Evolutionary conservation across 768 basidiomycete species (phyloP).

Genomic region (Xanthoconium purpureum): DNA sequence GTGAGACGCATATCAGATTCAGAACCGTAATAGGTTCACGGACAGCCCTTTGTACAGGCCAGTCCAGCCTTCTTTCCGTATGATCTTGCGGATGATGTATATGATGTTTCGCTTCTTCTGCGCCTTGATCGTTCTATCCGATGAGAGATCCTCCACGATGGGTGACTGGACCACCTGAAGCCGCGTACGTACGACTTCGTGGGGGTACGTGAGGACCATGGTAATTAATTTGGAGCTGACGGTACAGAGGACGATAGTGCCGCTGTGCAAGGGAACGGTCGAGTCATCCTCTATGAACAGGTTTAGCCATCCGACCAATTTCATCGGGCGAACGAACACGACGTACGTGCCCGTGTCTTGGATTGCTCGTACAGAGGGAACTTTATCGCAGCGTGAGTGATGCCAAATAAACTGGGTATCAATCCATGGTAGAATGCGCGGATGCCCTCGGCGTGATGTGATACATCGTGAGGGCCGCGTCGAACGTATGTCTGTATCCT

Average conservation of each 20-base stretch:
- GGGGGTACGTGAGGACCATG: conserved; percentile 93
- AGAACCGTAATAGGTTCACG: conserved; percentile 74
- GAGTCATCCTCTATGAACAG: conserved; percentile 28
- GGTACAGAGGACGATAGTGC: conserved; percentile 82
- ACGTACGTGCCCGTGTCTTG: conserved; percentile 85
- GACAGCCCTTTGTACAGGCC: conserved; percentile 91
- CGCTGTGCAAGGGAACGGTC: conserved; percentile 24
- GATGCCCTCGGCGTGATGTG: conserved; percentile 80
- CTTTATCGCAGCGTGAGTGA: conserved; percentile 93
- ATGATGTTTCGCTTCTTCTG: conserved; percentile 62
- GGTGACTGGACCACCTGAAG: conserved; percentile 81
- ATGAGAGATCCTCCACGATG: conserved; percentile 54
- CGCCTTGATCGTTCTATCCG: conserved; percentile 57
- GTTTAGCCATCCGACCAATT: not conserved
- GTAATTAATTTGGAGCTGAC: conserved; percentile 94
- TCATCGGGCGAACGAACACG: conserved; percentile 3
- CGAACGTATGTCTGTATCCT: conserved; percentile 84
- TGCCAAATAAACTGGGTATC: conserved; percentile 88
- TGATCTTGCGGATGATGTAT: conserved; percentile 68
- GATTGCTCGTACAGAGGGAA: conserved; percentile 95
- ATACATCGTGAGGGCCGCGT: conserved; percentile 88
- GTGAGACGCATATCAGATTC: not conserved
- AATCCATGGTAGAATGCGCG: conserved; percentile 95
- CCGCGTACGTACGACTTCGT: conserved; percentile 96
- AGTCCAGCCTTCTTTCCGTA: conserved; percentile 80